These are phyloP conservation scores for Aphanomyces stellatus DNA, from an alignment of 352 stramenopile species.

Conservation along the genomic window DNA sequence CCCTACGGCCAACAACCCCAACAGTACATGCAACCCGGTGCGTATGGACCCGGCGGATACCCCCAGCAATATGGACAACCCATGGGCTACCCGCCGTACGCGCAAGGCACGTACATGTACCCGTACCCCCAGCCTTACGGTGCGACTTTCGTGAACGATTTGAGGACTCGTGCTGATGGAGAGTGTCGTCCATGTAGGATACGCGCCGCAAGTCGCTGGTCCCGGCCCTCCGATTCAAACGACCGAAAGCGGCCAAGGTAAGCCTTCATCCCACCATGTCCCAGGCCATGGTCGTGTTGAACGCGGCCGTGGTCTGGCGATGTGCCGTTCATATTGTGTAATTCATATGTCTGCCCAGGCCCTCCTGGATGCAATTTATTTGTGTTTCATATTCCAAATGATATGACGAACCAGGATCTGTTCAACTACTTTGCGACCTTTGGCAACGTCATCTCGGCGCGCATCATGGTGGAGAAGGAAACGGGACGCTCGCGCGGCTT, in stretches of 20 bases:
- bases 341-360: slow-evolving; percentile 49
- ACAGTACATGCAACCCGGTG: slow-evolving; percentile 20
- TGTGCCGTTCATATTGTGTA: slow-evolving; percentile 27
- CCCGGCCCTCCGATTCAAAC: slow-evolving; percentile 82
- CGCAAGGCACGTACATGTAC: slow-evolving; percentile 74
- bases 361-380: slow-evolving; percentile 95
- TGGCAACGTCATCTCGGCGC: slow-evolving; percentile 92
- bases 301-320: slow-evolving; percentile 20
- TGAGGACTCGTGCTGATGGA: not conserved
- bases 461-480: slow-evolving; percentile 96
- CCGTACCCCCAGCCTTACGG: slow-evolving; percentile 75
- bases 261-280: slow-evolving; percentile 1
- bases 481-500: slow-evolving; percentile 91
- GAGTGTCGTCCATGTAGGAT: slow-evolving; percentile 32
- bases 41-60: slow-evolving; percentile 50
- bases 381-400: slow-evolving; percentile 98
- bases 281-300: not conserved
- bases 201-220: slow-evolving; percentile 72
- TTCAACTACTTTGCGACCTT: slow-evolving; percentile 94
- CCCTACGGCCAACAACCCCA: not conserved
- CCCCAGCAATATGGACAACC: slow-evolving; percentile 67
- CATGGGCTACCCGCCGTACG: slow-evolving; percentile 71
- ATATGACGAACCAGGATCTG: slow-evolving; percentile 96
- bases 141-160: slow-evolving; percentile 26
- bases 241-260: slow-evolving; percentile 82